Evolutionary conservation across 495 filamentous ascomycete genomes (phyloP), one percentile per base, ranked within the genome.

Genomic region (Aspergillus saccharolyticus): DNA sequence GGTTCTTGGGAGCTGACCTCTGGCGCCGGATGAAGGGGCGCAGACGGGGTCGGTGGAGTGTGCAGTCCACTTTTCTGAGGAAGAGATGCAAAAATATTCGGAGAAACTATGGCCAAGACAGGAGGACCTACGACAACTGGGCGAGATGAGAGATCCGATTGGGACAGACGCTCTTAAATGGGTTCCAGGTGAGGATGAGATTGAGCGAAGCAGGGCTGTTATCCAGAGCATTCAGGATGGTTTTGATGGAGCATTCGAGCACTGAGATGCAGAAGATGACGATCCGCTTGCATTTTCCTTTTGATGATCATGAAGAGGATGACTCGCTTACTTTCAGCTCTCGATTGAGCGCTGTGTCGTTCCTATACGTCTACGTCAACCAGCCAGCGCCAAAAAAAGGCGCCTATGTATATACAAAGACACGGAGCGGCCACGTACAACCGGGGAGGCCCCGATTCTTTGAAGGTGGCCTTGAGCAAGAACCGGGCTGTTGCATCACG

Each of bases 281-380:
- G 18, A 21, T 67, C 22, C 42, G 50, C 3, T 16, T 22, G 10
- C 64, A 69, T 59, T 67, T 71, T 56, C 62, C 64, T 50, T 69
- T 71, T 39, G 63, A 67, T 58, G 59, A 67, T 58, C 57, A 70
- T 60, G 52, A 66, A 14, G 66, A 69, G 20, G 42, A 39, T 39
- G n/a, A n/a, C n/a, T n/a, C n/a, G n/a, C n/a, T n/a, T n/a, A n/a
- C n/a, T n/a, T n/a, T n/a, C n/a, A n/a, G n/a, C n/a, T n/a, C n/a
- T n/a, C n/a, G n/a, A n/a, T n/a, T n/a, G n/a, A n/a, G n/a, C n/a
- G n/a, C n/a, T n/a, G n/a, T n/a, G n/a, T n/a, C n/a, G n/a, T n/a
- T n/a, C n/a, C n/a, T n/a, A n/a, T n/a, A n/a, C n/a, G n/a, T n/a
- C n/a, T n/a, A n/a, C n/a, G n/a, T n/a, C n/a, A n/a, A n/a, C n/a